Evolutionary conservation across 176 grass and related monocot species (phyloP), one percentile per base, ranked within the genome.

Genomic region (Elaeis guineensis): DNA sequence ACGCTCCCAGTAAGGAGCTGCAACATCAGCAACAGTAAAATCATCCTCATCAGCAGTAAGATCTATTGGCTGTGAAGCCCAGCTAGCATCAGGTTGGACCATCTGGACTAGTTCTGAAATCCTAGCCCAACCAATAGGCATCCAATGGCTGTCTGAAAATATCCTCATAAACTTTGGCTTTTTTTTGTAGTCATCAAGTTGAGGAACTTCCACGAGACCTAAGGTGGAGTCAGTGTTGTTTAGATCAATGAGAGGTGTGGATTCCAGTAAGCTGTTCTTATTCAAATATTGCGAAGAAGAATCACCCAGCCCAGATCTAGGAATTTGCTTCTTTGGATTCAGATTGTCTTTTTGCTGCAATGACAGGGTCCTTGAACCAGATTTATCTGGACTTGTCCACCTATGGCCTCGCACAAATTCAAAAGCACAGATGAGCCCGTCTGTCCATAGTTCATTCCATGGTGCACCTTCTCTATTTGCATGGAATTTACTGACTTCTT

Each of bases 21-120:
- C 93, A 75, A 98, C 76, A 55, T 92, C 93, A 58, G 93, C 93
- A 21, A 98, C 93, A 0, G 87, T 92, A 20, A 89, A 98, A 70
- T 89, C 88, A 23, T 98, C 93, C 70, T 92, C 87, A 4, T 73
- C 86, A 8, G 89, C 84, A 5, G 58, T 83, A 2, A 89, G 52
- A 56, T 79, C 74, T 49, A 25, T 79, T 65, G 81, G 64, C 44
- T 92, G 72, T 59, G 69, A 79, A 48, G 80, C 79, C 93, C 93
- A 98, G 75, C 85, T 81, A 74, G 69, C 73, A 26, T 98, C 84
- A 17, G 72, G 70, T 22, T 92, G 93, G 63, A 98, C 79, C 70
- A 82, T 83, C 28, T 86, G 93, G 16, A 79, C 79, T 15, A 98
- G 73, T 59, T 98, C 87, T 0, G 73, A 54, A 16, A 89, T 89